Evolutionary conservation across 352 stramenopile species (phyloP), one percentile per base, ranked within the genome.

Genomic region (Pythium phragmiticola): DNA sequence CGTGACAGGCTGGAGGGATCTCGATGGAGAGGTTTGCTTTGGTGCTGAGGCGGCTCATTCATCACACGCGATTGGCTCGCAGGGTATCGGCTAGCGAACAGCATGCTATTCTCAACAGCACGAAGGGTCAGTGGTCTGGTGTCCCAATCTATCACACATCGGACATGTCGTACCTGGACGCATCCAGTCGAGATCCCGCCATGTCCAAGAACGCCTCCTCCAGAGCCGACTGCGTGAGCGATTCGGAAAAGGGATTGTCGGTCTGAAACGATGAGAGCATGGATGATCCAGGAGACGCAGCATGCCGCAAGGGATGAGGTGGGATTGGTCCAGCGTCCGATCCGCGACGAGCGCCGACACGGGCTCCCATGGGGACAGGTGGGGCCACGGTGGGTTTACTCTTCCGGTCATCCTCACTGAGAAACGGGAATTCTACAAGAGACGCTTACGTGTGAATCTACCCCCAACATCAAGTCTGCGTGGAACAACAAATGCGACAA

Each of bases 131-230:
- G 37, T 42, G 37, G 6, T 42, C 37, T 17, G 37, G 13, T 30
- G 26, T 30, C 26, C 3, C 26, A 39, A 11, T 36, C 14, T 14
- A 21, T 21, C n/a, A 19, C 8, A 4, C 2, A 19, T 7, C 11
- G n/a, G 23, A 7, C 7, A 30, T 14, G 52, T 37, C 47, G 46
- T 64, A 84, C 77, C 68, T 90, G 13, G 84, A 90, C 39, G 80
- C 69, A 41, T 94, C 84, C 37, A 94, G 67, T 3, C 81, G 79
- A 0, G 84, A 94, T 19, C 84, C 84, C 3, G 86, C 84, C 80
- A 95, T 90, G 50, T 95, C 86, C 28, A 95, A 68, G 50, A 95
- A 93, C 11, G 86, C 86, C 11, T 95, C 86, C 72, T 90, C 86
- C 23, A 95, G 70, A 13, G 84, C 84, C 5, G 86, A 95, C 56